Conservation (phyloP, 2,329 filamentous ascomycete genomes). For the Xylaria sp. region DNA sequence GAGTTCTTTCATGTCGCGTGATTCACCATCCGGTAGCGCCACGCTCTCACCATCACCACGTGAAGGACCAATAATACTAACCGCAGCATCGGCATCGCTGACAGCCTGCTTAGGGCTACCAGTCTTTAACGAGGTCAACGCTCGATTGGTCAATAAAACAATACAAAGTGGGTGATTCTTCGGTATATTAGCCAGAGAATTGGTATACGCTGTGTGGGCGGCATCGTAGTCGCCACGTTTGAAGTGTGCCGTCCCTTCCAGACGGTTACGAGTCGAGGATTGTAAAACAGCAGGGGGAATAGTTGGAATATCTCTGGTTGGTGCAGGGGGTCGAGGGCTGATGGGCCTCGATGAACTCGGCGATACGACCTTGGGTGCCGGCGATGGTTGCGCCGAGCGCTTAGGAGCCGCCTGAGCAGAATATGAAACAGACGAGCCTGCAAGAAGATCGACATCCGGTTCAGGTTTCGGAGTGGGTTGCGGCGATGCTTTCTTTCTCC, state of each 20-base stretch:
- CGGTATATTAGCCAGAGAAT: slow-evolving; percentile 70
- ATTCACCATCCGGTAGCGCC: slow-evolving; percentile 57
- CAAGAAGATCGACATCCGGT: slow-evolving; percentile 60
- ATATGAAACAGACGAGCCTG: slow-evolving; percentile 40
- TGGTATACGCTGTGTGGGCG: slow-evolving; percentile 76
- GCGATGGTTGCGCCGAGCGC: slow-evolving; percentile 31
- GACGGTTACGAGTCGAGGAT: slow-evolving; percentile 70
- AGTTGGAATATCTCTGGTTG: slow-evolving; percentile 53
- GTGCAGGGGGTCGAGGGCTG: slow-evolving; percentile 43
- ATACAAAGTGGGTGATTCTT: slow-evolving; percentile 76
- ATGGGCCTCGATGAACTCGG: slow-evolving; percentile 41
- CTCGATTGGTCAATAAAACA: slow-evolving; percentile 84
- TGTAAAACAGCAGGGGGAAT: slow-evolving; percentile 65
- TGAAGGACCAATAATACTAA: slow-evolving; percentile 71
- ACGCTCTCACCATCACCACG: slow-evolving; percentile 79
- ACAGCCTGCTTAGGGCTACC: slow-evolving; percentile 87
- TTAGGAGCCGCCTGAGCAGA: slow-evolving; percentile 19
- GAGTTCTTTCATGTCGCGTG: slow-evolving; percentile 85
- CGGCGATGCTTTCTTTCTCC: slow-evolving; percentile 64
- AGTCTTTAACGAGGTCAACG: slow-evolving; percentile 83
- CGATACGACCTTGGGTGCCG: slow-evolving; percentile 34
- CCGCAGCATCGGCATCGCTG: slow-evolving; percentile 72
- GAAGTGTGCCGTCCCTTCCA: slow-evolving; percentile 80
- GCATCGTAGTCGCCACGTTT: slow-evolving; percentile 89
- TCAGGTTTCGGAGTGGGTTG: slow-evolving; percentile 41